Percentiles rank a stretch among this genome's conserved stretches.
Evolutionary conservation across 192 early-diverging fungal species (phyloP).

Genomic region (Coemansia guatemalensis): DNA sequence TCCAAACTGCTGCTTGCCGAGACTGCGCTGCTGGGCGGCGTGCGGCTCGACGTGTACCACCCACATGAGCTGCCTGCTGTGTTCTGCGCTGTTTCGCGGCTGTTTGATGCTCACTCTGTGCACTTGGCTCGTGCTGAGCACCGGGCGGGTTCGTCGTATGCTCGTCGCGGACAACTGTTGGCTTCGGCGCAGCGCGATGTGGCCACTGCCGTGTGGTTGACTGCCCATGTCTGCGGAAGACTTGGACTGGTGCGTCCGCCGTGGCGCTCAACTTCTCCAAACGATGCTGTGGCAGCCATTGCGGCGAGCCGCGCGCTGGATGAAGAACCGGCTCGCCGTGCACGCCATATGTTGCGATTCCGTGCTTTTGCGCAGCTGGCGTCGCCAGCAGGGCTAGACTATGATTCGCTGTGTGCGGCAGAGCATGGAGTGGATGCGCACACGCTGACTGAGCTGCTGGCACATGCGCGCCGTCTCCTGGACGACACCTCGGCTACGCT

Average conservation of each 20-base stretch:
- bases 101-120: slow-evolving; percentile 29
- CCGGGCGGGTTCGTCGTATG: slow-evolving; percentile 6
- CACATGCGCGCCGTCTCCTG: slow-evolving; percentile 17
- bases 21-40: slow-evolving; percentile 19
- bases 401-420: slow-evolving; percentile 16
- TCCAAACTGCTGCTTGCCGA: slow-evolving; percentile 41
- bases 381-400: slow-evolving; percentile 37
- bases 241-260: slow-evolving; percentile 31
- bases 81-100: slow-evolving; percentile 30
- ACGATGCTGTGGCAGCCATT: neutral
- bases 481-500: slow-evolving; percentile 8
- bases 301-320: slow-evolving; percentile 18
- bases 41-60: slow-evolving; percentile 33
- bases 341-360: slow-evolving; percentile 38
- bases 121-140: slow-evolving; percentile 25
- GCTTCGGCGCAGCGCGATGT: slow-evolving; percentile 27
- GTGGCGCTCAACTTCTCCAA: slow-evolving; percentile 7
- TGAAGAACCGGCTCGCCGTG: slow-evolving; percentile 4
- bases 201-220: slow-evolving; percentile 38
- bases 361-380: slow-evolving; percentile 30
- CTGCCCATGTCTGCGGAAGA: slow-evolving; percentile 29
- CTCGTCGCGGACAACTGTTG: slow-evolving; percentile 7
- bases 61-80: slow-evolving; percentile 33
- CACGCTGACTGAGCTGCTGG: slow-evolving; percentile 25
- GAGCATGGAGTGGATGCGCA: slow-evolving; percentile 32